A percentile compares a stretch with the other conserved stretches of the same genome.
phyloP scores from a whole-genome alignment of 1,139 yeast genomes.

The Suhomyces bolitotheri region DNA sequence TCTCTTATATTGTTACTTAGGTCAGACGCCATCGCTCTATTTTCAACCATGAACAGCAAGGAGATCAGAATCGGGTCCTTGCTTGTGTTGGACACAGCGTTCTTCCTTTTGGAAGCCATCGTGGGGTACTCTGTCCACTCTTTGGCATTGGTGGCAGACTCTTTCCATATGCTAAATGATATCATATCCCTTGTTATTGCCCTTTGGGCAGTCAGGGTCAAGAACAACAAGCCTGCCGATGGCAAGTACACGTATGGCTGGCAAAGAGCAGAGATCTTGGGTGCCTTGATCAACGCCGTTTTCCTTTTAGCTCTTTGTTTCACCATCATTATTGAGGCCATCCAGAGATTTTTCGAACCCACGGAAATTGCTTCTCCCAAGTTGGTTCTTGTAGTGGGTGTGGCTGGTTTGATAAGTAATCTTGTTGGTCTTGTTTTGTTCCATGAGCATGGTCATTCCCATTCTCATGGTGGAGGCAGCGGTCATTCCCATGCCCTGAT shows the following conservation, averaged over 20 bases:
- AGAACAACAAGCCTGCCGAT: constrained; percentile 80
- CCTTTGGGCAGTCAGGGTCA: constrained; percentile 92
- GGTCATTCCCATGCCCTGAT: constrained; percentile 12
- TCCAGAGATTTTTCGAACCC: constrained; percentile 84
- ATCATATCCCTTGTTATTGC: constrained; percentile 88
- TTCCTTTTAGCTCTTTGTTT: constrained; percentile 89
- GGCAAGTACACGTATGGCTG: constrained; percentile 91
- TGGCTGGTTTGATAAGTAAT: constrained; percentile 80
- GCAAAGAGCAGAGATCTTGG: constrained; percentile 94
- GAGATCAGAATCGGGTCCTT: constrained; percentile 75
- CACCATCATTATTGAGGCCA: constrained; percentile 87
- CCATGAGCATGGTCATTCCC: constrained; percentile 82
- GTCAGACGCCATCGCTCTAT: no score
- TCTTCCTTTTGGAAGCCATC: constrained; percentile 82
- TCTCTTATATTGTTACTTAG: no score
- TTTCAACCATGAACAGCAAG: constrained; percentile 50
- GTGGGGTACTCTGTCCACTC: constrained; percentile 90
- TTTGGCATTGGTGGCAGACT: constrained; percentile 89
- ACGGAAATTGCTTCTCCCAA: constrained; percentile 77
- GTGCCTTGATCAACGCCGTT: constrained; percentile 92
- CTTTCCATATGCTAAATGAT: constrained; percentile 97
- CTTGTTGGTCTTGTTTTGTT: constrained; percentile 80
- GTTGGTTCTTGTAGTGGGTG: constrained; percentile 77
- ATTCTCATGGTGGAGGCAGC: constrained; percentile 16
- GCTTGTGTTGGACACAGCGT: constrained; percentile 72